phyloP scores from a whole-genome alignment of 2,329 filamentous ascomycete species.

The Trichophyton benhamiae region DNA sequence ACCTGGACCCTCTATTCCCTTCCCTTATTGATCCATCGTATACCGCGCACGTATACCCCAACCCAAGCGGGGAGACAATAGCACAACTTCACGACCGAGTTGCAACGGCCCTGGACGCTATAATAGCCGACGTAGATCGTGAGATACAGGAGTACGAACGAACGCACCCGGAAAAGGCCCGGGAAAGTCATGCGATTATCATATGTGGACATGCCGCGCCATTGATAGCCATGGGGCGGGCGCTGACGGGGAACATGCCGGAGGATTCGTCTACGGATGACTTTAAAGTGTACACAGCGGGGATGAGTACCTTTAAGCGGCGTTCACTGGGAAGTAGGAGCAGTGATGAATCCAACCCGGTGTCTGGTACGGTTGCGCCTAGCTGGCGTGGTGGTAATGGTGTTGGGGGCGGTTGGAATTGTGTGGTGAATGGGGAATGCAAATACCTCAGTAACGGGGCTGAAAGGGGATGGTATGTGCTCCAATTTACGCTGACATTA shows the following conservation, averaged over 20 bases:
- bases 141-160: constrained; percentile 31
- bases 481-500: constrained; percentile 15
- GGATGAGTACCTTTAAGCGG: constrained; percentile 54
- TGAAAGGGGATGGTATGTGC: constrained; percentile 72
- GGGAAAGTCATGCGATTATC: constrained; percentile 48
- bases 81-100: constrained; percentile 67
- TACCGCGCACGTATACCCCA: constrained; percentile 53
- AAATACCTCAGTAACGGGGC: constrained; percentile 66
- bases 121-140: constrained; percentile 60
- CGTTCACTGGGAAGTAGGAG: no score
- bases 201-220: constrained; percentile 84
- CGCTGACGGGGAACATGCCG: constrained; percentile 67
- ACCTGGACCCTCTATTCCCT: constrained; percentile 55
- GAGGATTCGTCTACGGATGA: constrained; percentile 60
- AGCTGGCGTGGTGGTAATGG: constrained; percentile 49
- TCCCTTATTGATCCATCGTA: constrained; percentile 42
- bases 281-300: constrained; percentile 74
- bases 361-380: constrained; percentile 17
- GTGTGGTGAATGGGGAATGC: constrained; percentile 71
- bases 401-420: constrained; percentile 67
- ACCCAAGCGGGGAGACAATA: constrained; percentile 64
- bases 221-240: constrained; percentile 74
- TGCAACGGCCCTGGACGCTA: constrained; percentile 53
- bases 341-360: neutral
- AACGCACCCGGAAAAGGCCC: constrained; percentile 47